A percentile compares a stretch with the other conserved stretches of the same genome.
phyloP scores from a whole-genome alignment of 306 rosid genomes.

The Oxytropis ochrocephala region DNA sequence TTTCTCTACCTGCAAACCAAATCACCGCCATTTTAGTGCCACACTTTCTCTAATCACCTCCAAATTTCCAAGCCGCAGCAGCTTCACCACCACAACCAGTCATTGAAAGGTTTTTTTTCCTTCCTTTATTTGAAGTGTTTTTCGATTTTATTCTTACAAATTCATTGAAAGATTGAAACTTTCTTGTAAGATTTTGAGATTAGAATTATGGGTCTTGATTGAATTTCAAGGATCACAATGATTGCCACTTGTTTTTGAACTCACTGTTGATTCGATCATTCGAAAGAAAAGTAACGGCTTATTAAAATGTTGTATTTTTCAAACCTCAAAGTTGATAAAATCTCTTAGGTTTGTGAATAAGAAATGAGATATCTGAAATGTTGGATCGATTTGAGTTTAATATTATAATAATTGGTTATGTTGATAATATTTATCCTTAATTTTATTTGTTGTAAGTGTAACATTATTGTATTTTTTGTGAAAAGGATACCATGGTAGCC shows the following conservation, averaged over 20 bases:
- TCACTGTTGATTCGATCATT: neutral
- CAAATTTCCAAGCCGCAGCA: neutral
- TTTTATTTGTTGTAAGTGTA: neutral
- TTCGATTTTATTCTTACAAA: conserved; percentile 11
- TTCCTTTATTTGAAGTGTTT: neutral
- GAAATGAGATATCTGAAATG: neutral
- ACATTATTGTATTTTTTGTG: neutral
- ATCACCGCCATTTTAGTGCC: neutral
- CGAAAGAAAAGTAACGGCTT: neutral
- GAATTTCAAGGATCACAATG: conserved; percentile 18
- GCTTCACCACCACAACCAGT: neutral
- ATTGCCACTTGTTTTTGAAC: conserved; percentile 16
- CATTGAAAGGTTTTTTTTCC: neutral
- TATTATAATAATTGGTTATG: neutral
- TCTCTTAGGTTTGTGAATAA: conserved; percentile 32
- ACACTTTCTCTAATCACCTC: neutral
- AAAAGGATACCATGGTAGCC: conserved; percentile 50
- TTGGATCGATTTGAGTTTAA: conserved; percentile 4
- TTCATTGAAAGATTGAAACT: conserved; percentile 14
- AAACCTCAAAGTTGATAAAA: neutral
- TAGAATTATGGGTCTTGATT: neutral
- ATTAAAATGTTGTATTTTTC: neutral
- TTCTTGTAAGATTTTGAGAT: conserved; percentile 20
- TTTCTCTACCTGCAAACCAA: neutral
- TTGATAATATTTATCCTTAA: neutral